Percentiles rank a stretch among this genome's conserved stretches.
These are phyloP conservation scores for Puccinia horiana DNA, from an alignment of 1,284 basidiomycete species.

Conservation along the genomic window DNA sequence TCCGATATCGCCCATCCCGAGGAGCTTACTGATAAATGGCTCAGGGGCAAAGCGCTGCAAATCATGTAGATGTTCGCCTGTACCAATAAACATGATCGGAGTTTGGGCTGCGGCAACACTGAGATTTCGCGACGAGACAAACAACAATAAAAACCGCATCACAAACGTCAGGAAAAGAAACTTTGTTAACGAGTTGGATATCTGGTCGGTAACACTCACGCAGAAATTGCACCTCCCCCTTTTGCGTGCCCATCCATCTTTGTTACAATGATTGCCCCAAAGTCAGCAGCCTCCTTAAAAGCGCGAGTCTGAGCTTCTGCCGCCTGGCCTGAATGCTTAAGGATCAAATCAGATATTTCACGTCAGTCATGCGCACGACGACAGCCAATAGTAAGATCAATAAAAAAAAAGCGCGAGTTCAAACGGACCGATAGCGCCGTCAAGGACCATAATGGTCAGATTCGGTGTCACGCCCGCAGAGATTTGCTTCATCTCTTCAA, in stretches of 20 bases:
- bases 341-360: constrained; percentile 55
- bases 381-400: not conserved
- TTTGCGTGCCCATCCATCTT: constrained; percentile 99
- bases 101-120: constrained; percentile 98
- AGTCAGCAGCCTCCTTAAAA: constrained; percentile 96
- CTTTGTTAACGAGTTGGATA: constrained; percentile 47
- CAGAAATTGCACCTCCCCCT: constrained; percentile 97
- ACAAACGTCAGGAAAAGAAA: too few species aligned
- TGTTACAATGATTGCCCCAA: constrained; percentile 98
- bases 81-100: constrained; percentile 97
- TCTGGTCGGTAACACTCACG: constrained; percentile 65
- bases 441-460: constrained; percentile 62
- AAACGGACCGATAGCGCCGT: constrained; percentile 59
- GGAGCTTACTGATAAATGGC: constrained; percentile 93
- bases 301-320: constrained; percentile 93
- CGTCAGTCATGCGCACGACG: not conserved
- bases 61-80: constrained; percentile 94
- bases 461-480: constrained; percentile 82
- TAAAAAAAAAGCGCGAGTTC: not conserved
- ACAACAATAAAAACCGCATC: too few species aligned
- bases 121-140: constrained; percentile 38
- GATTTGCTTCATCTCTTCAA: constrained; percentile 98
- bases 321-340: constrained; percentile 74
- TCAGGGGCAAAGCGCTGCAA: constrained; percentile 93
- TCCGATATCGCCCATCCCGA: constrained; percentile 93